These are phyloP conservation scores for Populus deltoides DNA, from an alignment of 345 rosid species.

Conservation along the genomic window DNA sequence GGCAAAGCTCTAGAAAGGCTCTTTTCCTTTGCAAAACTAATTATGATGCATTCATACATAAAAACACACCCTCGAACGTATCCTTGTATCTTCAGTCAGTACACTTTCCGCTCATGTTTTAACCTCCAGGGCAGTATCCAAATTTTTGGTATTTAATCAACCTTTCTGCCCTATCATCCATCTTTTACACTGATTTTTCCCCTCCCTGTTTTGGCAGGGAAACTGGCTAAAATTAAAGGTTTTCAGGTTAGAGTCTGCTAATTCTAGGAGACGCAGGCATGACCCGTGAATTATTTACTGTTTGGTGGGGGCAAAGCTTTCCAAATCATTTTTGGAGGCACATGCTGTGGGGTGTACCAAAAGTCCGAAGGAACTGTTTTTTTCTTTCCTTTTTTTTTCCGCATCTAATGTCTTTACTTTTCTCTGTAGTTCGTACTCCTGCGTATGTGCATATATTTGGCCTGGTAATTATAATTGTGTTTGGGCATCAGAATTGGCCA, in stretches of 20 bases:
- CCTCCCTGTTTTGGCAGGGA: constrained; percentile 3
- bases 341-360: constrained; percentile 3
- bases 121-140: not conserved
- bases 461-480: constrained; percentile 18
- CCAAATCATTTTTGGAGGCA: not conserved
- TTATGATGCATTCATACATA: not conserved
- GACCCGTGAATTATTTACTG: not conserved
- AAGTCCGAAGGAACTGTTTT: not conserved
- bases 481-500: constrained; percentile 1
- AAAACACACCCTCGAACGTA: not conserved
- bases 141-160: not conserved
- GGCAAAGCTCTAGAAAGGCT: not conserved
- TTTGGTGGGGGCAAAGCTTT: constrained; percentile 8
- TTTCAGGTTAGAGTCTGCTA: not conserved
- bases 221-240: constrained; percentile 15
- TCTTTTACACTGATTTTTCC: not conserved
- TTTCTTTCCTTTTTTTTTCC: not conserved
- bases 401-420: not conserved
- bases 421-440: constrained; percentile 7
- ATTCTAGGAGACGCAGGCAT: not conserved
- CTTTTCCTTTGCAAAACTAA: not conserved
- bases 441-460: constrained; percentile 28
- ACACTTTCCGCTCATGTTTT: not conserved
- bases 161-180: not conserved
- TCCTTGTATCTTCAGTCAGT: not conserved